Percentiles rank a stretch among this genome's conserved stretches.
phyloP scores from a whole-genome alignment of 257 asterid genomes.

The Thymus mandschuricus region DNA sequence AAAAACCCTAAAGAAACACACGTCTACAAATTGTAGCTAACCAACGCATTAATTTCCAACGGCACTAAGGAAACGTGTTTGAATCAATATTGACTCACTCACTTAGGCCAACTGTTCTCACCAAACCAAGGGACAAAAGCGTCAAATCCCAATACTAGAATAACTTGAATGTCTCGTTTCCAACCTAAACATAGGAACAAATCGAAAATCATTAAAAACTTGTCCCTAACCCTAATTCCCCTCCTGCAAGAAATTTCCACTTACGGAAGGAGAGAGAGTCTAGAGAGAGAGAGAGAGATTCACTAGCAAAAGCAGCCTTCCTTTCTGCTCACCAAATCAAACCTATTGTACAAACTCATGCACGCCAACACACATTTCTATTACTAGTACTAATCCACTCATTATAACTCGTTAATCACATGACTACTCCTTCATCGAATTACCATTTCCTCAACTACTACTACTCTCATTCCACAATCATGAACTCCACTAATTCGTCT shows the following conservation, averaged over 20 bases:
- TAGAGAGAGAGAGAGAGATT: not conserved
- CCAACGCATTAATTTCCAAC: conserved; percentile 11
- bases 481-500: conserved; percentile 31
- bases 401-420: conserved; percentile 43
- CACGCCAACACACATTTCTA: conserved; percentile 37
- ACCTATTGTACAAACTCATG: conserved; percentile 31
- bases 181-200: conserved; percentile 16
- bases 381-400: not conserved
- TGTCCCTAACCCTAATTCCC: not conserved
- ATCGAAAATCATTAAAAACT: not conserved
- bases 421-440: conserved; percentile 33
- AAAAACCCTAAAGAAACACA: not conserved
- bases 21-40: conserved; percentile 19
- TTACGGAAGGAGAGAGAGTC: not conserved
- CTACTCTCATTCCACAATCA: conserved; percentile 44
- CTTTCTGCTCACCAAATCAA: conserved; percentile 52
- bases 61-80: not conserved
- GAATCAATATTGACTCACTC: not conserved
- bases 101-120: conserved; percentile 47
- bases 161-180: not conserved
- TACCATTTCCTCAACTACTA: conserved; percentile 43
- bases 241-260: conserved; percentile 30
- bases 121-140: conserved; percentile 28
- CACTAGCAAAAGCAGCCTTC: not conserved
- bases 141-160: conserved; percentile 20